phyloP scores from a whole-genome alignment of 495 filamentous ascomycete species.

The Ascobolus immersus region DNA sequence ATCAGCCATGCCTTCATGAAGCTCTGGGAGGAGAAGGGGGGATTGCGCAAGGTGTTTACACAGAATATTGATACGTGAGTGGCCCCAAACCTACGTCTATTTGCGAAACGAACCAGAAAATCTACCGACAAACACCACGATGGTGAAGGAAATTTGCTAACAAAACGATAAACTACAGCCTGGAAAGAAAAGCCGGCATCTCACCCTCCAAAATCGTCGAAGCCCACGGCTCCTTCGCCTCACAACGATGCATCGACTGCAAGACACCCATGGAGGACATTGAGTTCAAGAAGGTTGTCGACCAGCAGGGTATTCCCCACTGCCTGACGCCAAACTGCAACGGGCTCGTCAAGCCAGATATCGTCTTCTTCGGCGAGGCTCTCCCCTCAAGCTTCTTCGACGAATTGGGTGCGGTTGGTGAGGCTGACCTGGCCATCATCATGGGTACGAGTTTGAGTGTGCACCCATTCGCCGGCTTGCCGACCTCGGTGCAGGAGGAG shows the following conservation, averaged over 20 bases:
- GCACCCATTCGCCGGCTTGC: constrained; percentile 69
- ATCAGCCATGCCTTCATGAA: constrained; percentile 59
- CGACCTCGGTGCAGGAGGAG: constrained; percentile 29
- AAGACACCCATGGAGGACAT: constrained; percentile 40
- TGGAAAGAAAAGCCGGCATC: constrained; percentile 72
- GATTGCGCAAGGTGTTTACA: constrained; percentile 69
- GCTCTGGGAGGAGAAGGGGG: constrained; percentile 44
- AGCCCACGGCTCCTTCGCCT: constrained; percentile 84
- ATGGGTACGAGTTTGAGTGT: constrained; percentile 82
- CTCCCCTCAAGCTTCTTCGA: constrained; percentile 45
- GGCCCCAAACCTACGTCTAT: background rate
- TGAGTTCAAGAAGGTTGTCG: constrained; percentile 42
- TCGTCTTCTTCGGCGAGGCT: constrained; percentile 72
- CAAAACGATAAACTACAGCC: no score
- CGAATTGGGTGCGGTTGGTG: constrained; percentile 26
- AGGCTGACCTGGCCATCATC: constrained; percentile 61
- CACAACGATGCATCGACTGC: constrained; percentile 77
- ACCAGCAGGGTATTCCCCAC: constrained; percentile 34
- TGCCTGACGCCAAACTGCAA: constrained; percentile 36
- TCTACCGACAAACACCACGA: no score
- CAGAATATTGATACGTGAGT: constrained; percentile 61
- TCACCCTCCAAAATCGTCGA: constrained; percentile 61
- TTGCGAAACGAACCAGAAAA: no score
- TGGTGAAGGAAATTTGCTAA: no score
- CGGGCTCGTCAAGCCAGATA: constrained; percentile 83